Percentiles rank a stretch among this genome's conserved stretches.
phyloP scores from a whole-genome alignment of 768 basidiomycete species.

The Trichaptum fuscoviolaceum region DNA sequence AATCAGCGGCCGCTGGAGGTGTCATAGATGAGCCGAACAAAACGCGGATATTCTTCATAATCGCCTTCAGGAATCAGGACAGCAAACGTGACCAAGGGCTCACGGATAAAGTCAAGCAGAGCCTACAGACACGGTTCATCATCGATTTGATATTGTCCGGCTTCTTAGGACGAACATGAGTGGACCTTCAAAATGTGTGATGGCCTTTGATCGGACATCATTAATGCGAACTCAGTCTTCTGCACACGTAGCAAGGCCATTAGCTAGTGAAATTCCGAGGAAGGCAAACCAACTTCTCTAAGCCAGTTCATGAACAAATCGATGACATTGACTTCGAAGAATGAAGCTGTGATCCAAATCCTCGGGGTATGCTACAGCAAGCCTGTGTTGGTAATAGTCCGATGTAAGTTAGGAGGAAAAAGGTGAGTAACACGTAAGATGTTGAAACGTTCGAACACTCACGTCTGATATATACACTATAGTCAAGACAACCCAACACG shows the following conservation, averaged over 20 bases:
- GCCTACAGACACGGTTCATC: background rate
- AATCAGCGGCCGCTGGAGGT: background rate
- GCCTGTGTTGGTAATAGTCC: background rate
- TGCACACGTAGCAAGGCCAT: background rate
- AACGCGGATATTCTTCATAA: background rate
- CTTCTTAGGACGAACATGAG: background rate
- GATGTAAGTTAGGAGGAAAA: background rate
- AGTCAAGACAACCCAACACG: background rate
- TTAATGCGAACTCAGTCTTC: background rate
- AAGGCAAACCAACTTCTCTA: background rate
- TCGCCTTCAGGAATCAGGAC: background rate
- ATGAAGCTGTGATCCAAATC: background rate
- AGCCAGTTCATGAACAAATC: background rate
- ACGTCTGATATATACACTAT: background rate
- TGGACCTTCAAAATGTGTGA: background rate
- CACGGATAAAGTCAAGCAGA: background rate
- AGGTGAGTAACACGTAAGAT: background rate
- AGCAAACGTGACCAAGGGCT: background rate
- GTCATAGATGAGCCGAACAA: too few relatives aligned
- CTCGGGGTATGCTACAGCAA: background rate
- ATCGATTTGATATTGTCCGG: background rate
- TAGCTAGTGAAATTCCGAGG: background rate
- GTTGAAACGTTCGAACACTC: background rate
- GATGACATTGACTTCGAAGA: background rate
- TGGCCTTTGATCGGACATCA: background rate